Evolutionary conservation across 805 yeast species (phyloP).

Genomic region (Myxozyma sirexii): DNA sequence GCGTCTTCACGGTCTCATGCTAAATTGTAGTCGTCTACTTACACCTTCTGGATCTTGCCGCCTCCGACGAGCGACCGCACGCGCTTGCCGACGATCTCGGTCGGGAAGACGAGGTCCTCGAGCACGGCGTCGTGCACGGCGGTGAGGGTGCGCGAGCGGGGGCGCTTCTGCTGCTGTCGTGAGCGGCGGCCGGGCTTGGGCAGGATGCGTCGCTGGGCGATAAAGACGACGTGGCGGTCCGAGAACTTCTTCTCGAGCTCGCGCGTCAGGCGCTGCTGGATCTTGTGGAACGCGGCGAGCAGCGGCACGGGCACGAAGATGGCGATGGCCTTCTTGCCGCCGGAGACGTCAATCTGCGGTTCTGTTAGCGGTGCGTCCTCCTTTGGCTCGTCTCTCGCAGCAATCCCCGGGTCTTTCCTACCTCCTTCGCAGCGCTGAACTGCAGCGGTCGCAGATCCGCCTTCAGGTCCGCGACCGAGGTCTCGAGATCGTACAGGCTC

Average conservation of each 20-base stretch:
- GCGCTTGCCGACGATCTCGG: conserved; percentile 99
- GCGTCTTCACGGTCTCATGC: not conserved
- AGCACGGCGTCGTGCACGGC: conserved; percentile 98
- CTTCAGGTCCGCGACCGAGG: conserved; percentile 91
- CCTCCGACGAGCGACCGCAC: conserved; percentile 99
- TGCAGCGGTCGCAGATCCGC: conserved; percentile 98
- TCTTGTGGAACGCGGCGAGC: conserved; percentile 90
- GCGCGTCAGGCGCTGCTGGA: conserved; percentile 90
- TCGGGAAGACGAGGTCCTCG: conserved; percentile 99
- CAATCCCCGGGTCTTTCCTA: conserved; percentile 40
- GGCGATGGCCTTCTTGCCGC: conserved; percentile 98
- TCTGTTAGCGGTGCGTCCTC: not conserved
- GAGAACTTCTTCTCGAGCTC: conserved; percentile 99
- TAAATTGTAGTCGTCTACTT: conserved; percentile 12
- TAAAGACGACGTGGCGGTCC: conserved; percentile 98
- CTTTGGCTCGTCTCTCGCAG: not conserved
- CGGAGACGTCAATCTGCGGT: conserved; percentile 80
- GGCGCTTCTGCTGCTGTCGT: conserved; percentile 96
- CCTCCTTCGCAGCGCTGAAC: conserved; percentile 96
- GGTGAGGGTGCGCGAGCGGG: conserved; percentile 98
- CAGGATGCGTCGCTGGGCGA: conserved; percentile 99
- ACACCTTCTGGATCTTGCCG: conserved; percentile 93
- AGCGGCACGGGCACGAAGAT: conserved; percentile 98
- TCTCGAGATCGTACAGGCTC: conserved; percentile 95
- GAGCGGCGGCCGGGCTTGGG: conserved; percentile 98